These are phyloP conservation scores for Oenanthe sinensis DNA, from an alignment of 129 eudicot genomes.

Conservation along the genomic window DNA sequence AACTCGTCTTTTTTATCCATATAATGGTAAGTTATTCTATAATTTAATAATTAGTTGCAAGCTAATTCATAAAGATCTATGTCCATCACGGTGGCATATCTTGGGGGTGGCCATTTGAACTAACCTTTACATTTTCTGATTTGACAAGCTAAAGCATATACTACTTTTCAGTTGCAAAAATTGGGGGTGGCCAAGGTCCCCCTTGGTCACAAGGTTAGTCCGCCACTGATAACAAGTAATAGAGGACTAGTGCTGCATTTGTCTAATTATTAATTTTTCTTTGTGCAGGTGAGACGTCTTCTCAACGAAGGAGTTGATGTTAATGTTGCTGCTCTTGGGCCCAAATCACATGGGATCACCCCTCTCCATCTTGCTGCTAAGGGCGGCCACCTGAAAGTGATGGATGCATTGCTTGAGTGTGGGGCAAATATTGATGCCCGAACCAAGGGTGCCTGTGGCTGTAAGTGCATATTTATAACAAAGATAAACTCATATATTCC, in stretches of 20 bases:
- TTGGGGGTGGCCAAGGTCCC: no score
- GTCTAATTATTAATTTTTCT: not conserved
- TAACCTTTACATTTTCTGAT: no score
- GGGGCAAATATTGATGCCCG: slow-evolving; percentile 99
- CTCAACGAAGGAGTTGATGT: slow-evolving; percentile 77
- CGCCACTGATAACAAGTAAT: not conserved
- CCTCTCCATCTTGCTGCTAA: slow-evolving; percentile 99
- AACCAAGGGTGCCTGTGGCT: slow-evolving; percentile 96
- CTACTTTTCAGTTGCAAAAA: no score
- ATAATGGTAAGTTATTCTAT: no score
- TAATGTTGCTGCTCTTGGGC: slow-evolving; percentile 78
- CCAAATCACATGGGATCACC: slow-evolving; percentile 81
- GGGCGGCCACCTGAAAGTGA: slow-evolving; percentile 86
- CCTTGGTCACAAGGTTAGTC: no score
- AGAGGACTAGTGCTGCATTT: not conserved
- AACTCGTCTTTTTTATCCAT: no score
- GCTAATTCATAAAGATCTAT: no score
- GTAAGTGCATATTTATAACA: slow-evolving; percentile 33
- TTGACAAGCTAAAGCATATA: no score
- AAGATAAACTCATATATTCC: not conserved
- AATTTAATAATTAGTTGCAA: no score
- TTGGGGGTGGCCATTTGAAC: no score
- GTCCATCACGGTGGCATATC: no score
- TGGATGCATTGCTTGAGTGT: slow-evolving; percentile 81
- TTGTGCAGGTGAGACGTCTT: slow-evolving; percentile 55